Evolutionary conservation across 2,329 filamentous ascomycete genomes (phyloP).

Genomic region (Hypoxylon sp.): DNA sequence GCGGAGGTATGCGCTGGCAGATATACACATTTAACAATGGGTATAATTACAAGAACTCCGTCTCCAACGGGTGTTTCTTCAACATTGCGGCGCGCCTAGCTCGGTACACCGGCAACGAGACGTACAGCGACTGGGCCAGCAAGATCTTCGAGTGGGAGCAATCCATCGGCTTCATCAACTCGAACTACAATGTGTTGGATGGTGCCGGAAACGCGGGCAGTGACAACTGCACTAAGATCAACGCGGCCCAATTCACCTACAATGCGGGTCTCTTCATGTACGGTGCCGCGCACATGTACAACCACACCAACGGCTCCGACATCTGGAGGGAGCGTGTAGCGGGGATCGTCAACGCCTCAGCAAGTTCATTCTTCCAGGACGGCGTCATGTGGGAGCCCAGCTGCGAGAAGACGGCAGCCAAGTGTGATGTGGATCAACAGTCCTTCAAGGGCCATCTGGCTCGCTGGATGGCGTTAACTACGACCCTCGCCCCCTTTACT

Average conservation of each 20-base stretch:
- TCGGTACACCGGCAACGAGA: constrained; percentile 70
- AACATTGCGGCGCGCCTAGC: constrained; percentile 71
- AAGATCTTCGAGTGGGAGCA: constrained; percentile 71
- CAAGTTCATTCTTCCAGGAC: constrained; percentile 61
- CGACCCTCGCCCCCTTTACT: constrained; percentile 50
- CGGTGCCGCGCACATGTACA: constrained; percentile 58
- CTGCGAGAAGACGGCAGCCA: constrained; percentile 64
- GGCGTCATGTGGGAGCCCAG: constrained; percentile 69
- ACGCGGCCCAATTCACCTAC: constrained; percentile 62
- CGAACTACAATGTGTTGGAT: constrained; percentile 71
- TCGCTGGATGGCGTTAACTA: constrained; percentile 62
- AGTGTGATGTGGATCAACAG: constrained; percentile 56
- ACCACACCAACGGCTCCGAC: constrained; percentile 57
- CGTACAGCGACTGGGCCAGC: constrained; percentile 69
- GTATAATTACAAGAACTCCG: constrained; percentile 75
- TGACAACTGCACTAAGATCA: constrained; percentile 67
- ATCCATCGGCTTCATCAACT: constrained; percentile 65
- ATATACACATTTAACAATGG: constrained; percentile 74
- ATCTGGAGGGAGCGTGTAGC: constrained; percentile 63
- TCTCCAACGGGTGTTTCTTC: constrained; percentile 66
- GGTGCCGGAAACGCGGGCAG: constrained; percentile 62
- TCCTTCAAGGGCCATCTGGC: constrained; percentile 61
- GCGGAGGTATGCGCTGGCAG: constrained; percentile 77
- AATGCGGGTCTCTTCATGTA: constrained; percentile 54
- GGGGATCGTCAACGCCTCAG: constrained; percentile 60